phyloP scores from a whole-genome alignment of 2,329 filamentous ascomycete genomes.

The Ceratocystis huliohia region DNA sequence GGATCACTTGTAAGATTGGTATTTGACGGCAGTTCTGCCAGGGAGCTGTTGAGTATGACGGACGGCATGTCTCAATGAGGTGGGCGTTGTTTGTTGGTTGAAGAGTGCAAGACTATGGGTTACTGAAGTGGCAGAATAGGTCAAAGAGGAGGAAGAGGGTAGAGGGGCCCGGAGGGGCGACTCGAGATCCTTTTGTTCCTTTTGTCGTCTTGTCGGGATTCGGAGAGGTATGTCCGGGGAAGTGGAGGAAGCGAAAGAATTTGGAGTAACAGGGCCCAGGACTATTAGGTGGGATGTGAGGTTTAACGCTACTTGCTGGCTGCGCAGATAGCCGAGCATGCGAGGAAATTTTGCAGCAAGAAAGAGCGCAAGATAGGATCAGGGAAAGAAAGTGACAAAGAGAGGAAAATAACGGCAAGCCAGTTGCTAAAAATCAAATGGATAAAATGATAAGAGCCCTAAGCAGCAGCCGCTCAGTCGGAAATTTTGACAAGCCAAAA shows the following conservation, averaged over 20 bases:
- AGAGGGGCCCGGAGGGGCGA: not conserved
- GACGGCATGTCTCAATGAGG: constrained; percentile 10
- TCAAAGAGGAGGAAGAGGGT: not conserved
- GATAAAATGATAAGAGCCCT: not conserved
- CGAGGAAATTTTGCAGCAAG: not conserved
- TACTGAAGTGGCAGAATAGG: not conserved
- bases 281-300: not conserved
- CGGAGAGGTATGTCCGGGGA: constrained; percentile 5
- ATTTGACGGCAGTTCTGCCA: constrained; percentile 12
- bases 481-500: not conserved
- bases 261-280: not conserved
- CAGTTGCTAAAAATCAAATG: not conserved
- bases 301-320: not conserved
- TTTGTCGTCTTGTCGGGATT: not conserved
- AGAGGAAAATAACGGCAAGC: not conserved
- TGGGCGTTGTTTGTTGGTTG: no score
- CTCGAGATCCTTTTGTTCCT: not conserved
- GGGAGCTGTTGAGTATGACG: constrained; percentile 15
- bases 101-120: no score
- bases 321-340: not conserved
- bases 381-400: not conserved
- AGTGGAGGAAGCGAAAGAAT: constrained; percentile 9
- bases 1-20: not conserved
- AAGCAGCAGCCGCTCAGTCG: not conserved
- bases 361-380: not conserved